Evolutionary conservation across 345 rosid genomes (phyloP), one percentile per base, ranked within the genome.

Genomic region (Corymbia maculata): DNA sequence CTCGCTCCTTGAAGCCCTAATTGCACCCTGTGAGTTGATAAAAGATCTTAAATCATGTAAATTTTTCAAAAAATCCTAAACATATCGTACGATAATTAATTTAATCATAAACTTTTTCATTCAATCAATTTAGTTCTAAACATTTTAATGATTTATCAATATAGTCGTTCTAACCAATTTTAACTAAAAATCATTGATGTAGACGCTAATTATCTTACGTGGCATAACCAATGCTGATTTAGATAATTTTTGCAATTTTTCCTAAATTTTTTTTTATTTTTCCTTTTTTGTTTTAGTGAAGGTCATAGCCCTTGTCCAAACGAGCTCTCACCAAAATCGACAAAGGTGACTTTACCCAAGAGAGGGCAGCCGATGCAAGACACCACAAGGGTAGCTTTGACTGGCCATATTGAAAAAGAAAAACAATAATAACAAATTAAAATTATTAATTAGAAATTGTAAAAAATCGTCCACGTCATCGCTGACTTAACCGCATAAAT

Each of bases 121-220:
- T 64, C 0, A 8, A 1, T 16, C 22, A 16, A 16, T 36, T 10
- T 26, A 24, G 1, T 9, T 4, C 0, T 24, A 57, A 57, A 57
- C 3, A 6, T 57, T 24, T 24, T 21, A 2, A 22, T 10, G 2
- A 21, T 8, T 55, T 8, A 15, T 1, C 5, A 55, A 4, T 55
- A 2, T 55, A 55, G 4, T 55, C 4, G 9, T 16, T 36, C 7
- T 0, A 36, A 2, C 0, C 0, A 32, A 68, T 16, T 70, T 70
- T 32, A 0, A 0, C 0, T 0, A 9, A 42, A 9, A 70, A 16
- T 70, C 0, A 0, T 0, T 4, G 0, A 70, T 1, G 1, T 32
- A 1, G 4, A 32, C 7, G 5, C 10, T 9, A 4, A 0, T 0
- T 9, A 4, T 17, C 24, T 6, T 17, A 17, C 0, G 2, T 19